phyloP scores from a whole-genome alignment of 2,329 filamentous ascomycete species.

The Tolypocladium ovalisporum region DNA sequence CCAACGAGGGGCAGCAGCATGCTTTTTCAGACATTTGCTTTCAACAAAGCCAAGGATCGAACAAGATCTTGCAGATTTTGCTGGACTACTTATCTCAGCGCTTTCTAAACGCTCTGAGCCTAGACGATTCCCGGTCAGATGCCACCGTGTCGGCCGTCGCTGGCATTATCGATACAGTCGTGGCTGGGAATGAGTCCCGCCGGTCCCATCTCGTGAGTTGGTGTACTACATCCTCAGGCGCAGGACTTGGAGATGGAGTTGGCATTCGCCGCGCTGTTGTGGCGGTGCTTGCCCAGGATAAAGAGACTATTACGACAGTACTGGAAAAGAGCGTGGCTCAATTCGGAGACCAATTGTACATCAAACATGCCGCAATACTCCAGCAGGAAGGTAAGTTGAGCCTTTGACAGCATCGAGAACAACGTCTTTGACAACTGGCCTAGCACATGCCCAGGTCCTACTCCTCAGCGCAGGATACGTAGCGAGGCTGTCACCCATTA shows the following conservation, averaged over 20 bases:
- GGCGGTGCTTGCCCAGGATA: slow-evolving; percentile 42
- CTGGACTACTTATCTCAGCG: slow-evolving; percentile 32
- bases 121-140: slow-evolving; percentile 19
- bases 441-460: slow-evolving; percentile 70
- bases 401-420: not conserved
- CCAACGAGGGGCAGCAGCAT: slow-evolving; percentile 7
- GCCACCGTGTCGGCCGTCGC: slow-evolving; percentile 44
- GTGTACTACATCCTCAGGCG: slow-evolving; percentile 53
- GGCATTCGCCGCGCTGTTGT: slow-evolving; percentile 57
- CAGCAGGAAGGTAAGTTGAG: slow-evolving; percentile 66
- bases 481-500: slow-evolving; percentile 52
- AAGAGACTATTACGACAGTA: slow-evolving; percentile 39
- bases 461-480: slow-evolving; percentile 70
- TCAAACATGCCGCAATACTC: slow-evolving; percentile 71
- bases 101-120: slow-evolving; percentile 25
- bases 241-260: slow-evolving; percentile 52
- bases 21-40: slow-evolving; percentile 20
- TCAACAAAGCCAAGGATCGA: slow-evolving; percentile 13
- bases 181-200: slow-evolving; percentile 35
- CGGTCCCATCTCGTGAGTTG: slow-evolving; percentile 49
- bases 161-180: slow-evolving; percentile 39
- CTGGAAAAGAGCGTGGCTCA: slow-evolving; percentile 59
- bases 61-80: slow-evolving; percentile 15
- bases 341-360: slow-evolving; percentile 80
- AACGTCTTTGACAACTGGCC: slow-evolving; percentile 10